Conservation (phyloP, 1,139 yeast species). For the Sugiyamaella grinbergsii region DNA sequence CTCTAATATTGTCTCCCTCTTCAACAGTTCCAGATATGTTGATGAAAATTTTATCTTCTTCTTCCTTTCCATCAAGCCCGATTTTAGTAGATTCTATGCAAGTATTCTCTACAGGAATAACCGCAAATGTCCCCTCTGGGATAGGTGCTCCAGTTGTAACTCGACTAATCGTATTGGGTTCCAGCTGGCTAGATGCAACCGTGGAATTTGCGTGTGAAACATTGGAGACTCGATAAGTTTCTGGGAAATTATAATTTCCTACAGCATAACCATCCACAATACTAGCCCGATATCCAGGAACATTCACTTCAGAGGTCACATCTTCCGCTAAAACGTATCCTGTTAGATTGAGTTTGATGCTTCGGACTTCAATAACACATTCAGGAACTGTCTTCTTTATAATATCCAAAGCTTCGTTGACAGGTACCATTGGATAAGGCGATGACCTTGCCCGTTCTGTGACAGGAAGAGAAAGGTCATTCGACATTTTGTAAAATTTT, state of each 20-base stretch:
- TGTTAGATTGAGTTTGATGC: slow-evolving; percentile 34
- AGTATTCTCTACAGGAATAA: slow-evolving; percentile 57
- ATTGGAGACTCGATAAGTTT: slow-evolving; percentile 45
- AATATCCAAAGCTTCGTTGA: slow-evolving; percentile 43
- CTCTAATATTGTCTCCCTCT: slow-evolving; percentile 49
- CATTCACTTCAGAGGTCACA: slow-evolving; percentile 43
- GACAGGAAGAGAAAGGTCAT: slow-evolving; percentile 43
- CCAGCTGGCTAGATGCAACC: background rate
- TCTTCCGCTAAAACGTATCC: slow-evolving; percentile 49
- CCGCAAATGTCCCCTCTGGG: slow-evolving; percentile 53
- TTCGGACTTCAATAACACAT: slow-evolving; percentile 27
- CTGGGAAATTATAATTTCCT: slow-evolving; percentile 48
- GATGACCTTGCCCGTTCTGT: slow-evolving; percentile 48
- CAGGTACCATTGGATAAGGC: slow-evolving; percentile 51
- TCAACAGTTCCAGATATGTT: slow-evolving; percentile 39
- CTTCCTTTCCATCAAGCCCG: slow-evolving; percentile 37
- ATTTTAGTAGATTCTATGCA: slow-evolving; percentile 37
- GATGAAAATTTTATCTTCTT: slow-evolving; percentile 47
- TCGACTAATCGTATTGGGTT: slow-evolving; percentile 42
- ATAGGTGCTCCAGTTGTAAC: slow-evolving; percentile 58
- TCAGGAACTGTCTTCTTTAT: slow-evolving; percentile 19
- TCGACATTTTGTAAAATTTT: slow-evolving; percentile 36
- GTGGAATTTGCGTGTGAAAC: slow-evolving; percentile 49
- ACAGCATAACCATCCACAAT: slow-evolving; percentile 59
- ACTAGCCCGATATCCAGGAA: slow-evolving; percentile 53